Evolutionary conservation across 2,329 filamentous ascomycete genomes (phyloP).

Genomic region (Cytospora piceicola): DNA sequence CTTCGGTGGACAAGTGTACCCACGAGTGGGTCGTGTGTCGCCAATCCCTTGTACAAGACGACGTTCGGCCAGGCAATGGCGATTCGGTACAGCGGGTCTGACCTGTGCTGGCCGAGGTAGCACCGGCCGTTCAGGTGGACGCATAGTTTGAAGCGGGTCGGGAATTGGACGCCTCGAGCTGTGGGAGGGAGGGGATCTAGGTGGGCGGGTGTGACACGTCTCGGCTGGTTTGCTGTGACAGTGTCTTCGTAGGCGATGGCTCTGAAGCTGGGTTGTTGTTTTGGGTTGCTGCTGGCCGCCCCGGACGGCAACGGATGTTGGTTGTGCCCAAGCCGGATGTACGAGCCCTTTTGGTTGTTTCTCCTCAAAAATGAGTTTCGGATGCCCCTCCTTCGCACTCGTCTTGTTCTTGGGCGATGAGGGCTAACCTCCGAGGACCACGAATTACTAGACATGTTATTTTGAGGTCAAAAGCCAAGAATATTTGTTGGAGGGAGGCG

Average conservation of each 20-base stretch:
- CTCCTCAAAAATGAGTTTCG: too few relatives aligned
- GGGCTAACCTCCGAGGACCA: too few relatives aligned
- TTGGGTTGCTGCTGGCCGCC: neutral
- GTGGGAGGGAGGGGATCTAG: neutral
- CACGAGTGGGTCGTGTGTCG: neutral
- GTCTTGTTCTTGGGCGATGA: too few relatives aligned
- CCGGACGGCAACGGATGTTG: neutral
- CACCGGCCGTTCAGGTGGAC: neutral
- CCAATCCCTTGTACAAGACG: neutral
- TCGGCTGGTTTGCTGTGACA: neutral
- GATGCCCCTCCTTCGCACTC: too few relatives aligned
- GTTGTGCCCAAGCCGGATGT: too few relatives aligned
- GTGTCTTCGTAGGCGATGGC: slow-evolving; percentile 8
- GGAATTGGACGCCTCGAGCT: neutral
- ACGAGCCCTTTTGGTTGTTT: too few relatives aligned
- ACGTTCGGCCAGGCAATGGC: neutral
- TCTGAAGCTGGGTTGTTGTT: neutral
- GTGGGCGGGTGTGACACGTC: neutral
- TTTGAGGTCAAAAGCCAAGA: too few relatives aligned
- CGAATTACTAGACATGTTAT: too few relatives aligned
- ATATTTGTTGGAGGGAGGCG: too few relatives aligned
- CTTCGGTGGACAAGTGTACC: slow-evolving; percentile 8
- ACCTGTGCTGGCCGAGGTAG: neutral
- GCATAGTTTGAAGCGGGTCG: slow-evolving; percentile 8
- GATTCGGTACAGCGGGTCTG: slow-evolving; percentile 3